Conservation (phyloP, 495 filamentous ascomycete genomes). For the Xylaria venustula region DNA sequence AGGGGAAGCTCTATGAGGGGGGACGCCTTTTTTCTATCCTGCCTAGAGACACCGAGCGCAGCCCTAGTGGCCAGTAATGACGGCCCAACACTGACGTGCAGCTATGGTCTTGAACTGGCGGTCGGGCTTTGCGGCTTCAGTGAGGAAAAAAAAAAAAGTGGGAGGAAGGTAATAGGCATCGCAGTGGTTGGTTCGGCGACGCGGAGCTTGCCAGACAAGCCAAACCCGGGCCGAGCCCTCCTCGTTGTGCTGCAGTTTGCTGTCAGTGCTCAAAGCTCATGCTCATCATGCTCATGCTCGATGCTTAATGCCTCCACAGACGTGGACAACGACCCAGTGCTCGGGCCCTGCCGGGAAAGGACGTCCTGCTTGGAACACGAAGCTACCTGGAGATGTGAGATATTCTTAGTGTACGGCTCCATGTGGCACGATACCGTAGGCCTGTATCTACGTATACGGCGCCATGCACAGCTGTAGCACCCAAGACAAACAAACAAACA, state of each 20-base stretch:
- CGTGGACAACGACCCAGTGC: constrained; percentile 3
- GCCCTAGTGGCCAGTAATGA: background rate
- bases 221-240: background rate
- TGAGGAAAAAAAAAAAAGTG: constrained; percentile 1
- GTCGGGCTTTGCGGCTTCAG: constrained; percentile 11
- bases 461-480: too few species aligned
- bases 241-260: constrained; percentile 6
- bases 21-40: background rate
- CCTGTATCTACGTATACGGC: too few species aligned
- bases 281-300: too few species aligned
- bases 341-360: too few species aligned
- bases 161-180: background rate
- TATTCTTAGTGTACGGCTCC: too few species aligned
- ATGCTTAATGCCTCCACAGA: background rate
- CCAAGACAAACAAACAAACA: too few species aligned
- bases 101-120: constrained; percentile 7
- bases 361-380: too few species aligned
- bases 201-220: constrained; percentile 1
- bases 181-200: constrained; percentile 5
- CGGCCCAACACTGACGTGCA: constrained; percentile 11
- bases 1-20: background rate
- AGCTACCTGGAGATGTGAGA: too few species aligned
- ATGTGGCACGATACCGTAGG: too few species aligned
- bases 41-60: constrained; percentile 1
- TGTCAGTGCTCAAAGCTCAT: background rate